A percentile compares a stretch with the other conserved stretches of the same genome.
Evolutionary conservation across 1,139 yeast genomes (phyloP).

Genomic region (Hansenula lynferdii): DNA sequence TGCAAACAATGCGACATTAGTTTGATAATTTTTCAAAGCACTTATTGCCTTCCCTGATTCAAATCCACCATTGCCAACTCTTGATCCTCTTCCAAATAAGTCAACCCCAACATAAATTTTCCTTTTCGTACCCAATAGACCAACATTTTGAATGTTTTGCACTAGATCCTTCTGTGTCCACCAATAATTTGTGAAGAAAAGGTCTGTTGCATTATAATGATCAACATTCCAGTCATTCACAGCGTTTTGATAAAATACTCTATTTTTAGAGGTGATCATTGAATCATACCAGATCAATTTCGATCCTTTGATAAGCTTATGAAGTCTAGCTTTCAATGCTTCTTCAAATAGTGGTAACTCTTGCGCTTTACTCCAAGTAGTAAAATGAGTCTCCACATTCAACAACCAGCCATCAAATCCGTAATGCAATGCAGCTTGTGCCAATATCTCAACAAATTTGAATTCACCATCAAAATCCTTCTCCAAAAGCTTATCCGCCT

Average conservation of each 20-base stretch:
- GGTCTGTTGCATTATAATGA: slow-evolving; percentile 27
- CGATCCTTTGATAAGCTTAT: slow-evolving; percentile 15
- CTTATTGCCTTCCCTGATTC: slow-evolving; percentile 29
- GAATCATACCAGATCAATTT: slow-evolving; percentile 36
- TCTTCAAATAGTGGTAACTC: slow-evolving; percentile 26
- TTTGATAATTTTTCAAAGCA: slow-evolving; percentile 24
- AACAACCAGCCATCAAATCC: slow-evolving; percentile 35
- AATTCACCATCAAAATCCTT: slow-evolving; percentile 21
- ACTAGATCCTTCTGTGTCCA: slow-evolving; percentile 30
- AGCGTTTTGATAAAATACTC: slow-evolving; percentile 31
- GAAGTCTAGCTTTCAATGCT: slow-evolving; percentile 25
- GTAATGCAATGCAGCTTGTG: slow-evolving; percentile 23
- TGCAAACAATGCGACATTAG: slow-evolving; percentile 34
- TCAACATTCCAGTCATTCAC: slow-evolving; percentile 30
- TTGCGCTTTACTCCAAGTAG: slow-evolving; percentile 11
- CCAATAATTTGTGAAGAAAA: slow-evolving; percentile 35
- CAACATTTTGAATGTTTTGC: slow-evolving; percentile 29
- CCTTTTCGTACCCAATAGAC: slow-evolving; percentile 27
- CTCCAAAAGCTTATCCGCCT: slow-evolving; percentile 24
- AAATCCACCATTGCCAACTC: slow-evolving; percentile 33
- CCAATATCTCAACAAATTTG: slow-evolving; percentile 24
- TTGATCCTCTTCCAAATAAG: slow-evolving; percentile 35
- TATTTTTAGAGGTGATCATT: slow-evolving; percentile 25
- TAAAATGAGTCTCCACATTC: slow-evolving; percentile 31
- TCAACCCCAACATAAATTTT: slow-evolving; percentile 35